Conservation (phyloP, 306 rosid species). For the Carpinus viminea region DNA sequence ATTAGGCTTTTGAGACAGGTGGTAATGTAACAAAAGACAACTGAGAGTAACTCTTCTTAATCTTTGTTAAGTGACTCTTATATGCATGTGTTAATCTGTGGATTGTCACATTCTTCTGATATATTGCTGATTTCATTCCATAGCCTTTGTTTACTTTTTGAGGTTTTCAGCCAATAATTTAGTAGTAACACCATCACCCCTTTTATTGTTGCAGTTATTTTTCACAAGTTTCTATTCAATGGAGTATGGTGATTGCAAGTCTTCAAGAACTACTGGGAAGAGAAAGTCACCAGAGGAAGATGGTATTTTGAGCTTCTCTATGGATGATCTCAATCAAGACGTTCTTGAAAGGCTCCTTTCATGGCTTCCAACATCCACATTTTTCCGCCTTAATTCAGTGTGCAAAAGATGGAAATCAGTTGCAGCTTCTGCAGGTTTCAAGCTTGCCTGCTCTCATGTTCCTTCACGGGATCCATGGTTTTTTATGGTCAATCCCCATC, state of each 20-base stretch:
- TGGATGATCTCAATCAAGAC: constrained; percentile 88
- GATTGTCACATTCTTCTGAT: constrained; percentile 7
- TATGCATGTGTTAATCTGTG: neutral
- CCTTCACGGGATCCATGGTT: constrained; percentile 89
- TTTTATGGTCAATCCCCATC: constrained; percentile 77
- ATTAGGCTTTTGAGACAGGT: too few species aligned
- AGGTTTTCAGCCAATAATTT: constrained; percentile 1
- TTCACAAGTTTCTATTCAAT: constrained; percentile 31
- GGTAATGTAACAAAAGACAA: neutral
- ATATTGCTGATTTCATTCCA: constrained; percentile 8
- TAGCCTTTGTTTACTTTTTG: constrained; percentile 7
- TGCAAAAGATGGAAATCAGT: constrained; percentile 94
- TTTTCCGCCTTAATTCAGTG: constrained; percentile 78
- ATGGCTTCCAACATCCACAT: constrained; percentile 81
- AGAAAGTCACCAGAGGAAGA: constrained; percentile 59
- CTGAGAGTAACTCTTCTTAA: constrained; percentile 24
- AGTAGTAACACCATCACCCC: constrained; percentile 11
- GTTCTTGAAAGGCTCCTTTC: constrained; percentile 83
- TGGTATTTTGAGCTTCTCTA: constrained; percentile 36
- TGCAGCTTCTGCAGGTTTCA: constrained; percentile 71
- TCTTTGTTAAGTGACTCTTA: neutral
- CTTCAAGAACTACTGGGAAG: constrained; percentile 46
- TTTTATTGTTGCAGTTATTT: constrained; percentile 45
- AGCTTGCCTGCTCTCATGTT: constrained; percentile 72
- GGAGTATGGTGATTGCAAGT: constrained; percentile 43